A percentile compares a stretch with the other conserved stretches of the same genome.
These are phyloP conservation scores for Ilex asprella DNA, from an alignment of 257 asterid genomes.

Conservation along the genomic window DNA sequence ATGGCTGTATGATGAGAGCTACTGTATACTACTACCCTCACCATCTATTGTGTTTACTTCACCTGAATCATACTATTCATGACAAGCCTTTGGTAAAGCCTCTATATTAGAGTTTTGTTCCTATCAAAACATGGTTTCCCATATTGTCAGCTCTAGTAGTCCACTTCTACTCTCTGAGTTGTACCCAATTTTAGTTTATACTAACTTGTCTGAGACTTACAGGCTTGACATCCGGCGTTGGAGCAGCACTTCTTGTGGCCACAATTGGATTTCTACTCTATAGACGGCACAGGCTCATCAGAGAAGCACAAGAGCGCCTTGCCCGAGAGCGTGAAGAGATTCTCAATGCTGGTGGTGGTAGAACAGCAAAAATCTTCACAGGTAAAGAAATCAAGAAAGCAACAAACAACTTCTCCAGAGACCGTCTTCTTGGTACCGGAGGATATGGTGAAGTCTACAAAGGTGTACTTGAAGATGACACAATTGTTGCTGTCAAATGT, in stretches of 20 bases:
- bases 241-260: conserved; percentile 40
- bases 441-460: conserved; percentile 88
- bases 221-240: conserved; percentile 60
- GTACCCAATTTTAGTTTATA: too few species aligned
- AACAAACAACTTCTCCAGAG: conserved; percentile 64
- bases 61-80: too few species aligned
- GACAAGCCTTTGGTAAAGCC: too few species aligned
- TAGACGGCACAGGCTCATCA: conserved; percentile 49
- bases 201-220: conserved; percentile 9
- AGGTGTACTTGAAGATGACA: conserved; percentile 68
- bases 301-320: conserved; percentile 47
- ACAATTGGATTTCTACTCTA: conserved; percentile 35
- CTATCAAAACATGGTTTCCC: too few species aligned
- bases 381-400: conserved; percentile 65
- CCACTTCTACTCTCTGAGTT: too few species aligned
- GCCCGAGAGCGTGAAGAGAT: conserved; percentile 50
- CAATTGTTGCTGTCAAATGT: conserved; percentile 71
- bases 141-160: too few species aligned
- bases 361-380: too few species aligned
- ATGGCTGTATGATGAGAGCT: too few species aligned
- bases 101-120: too few species aligned
- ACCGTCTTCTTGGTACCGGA: conserved; percentile 78
- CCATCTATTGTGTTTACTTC: too few species aligned
- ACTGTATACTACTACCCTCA: too few species aligned
- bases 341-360: conserved; percentile 17